Evolutionary conservation across 2,329 filamentous ascomycete genomes (phyloP), one percentile per base, ranked within the genome.

Genomic region (Aaosphaeria arxii): DNA sequence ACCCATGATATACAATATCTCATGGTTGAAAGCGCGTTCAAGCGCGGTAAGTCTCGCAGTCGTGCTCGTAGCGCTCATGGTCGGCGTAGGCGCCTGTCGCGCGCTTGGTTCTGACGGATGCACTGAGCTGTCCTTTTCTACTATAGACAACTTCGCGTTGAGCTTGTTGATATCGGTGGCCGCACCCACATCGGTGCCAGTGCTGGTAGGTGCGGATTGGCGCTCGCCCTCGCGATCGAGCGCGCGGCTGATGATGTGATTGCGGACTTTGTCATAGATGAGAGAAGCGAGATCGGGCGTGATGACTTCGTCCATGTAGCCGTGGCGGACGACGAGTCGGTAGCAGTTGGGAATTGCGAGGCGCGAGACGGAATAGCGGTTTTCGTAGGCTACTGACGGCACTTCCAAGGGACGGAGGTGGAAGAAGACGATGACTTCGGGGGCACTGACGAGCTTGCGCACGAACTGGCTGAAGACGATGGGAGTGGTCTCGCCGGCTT

Each of bases 401-500:
- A 74, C 71, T 30, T 82, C 77, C 0, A 88, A 73, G 0, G 85
- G 79, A 5, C 85, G 81, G 49, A 91, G 76, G 58, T 91, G 87
- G 64, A 91, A 87, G 66, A 91, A 89, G 1, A 90, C 77, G n/a
- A 81, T 78, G 7, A 88, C 79, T 30, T 87, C 82, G 0, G 87
- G 86, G 5, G 80, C 74, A 0, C 84, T 81, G 42, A 81, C 80
- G 52, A 91, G 85, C 62, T 90, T 90, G 44, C 77, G 80, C 7
- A 89, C 74, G 61, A 90, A 91, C 45, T 91, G 85, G 4, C 83
- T 81, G 64, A 89, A 90, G 7, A 86, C 84, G 6, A 78, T 79
- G 1, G 85, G 86, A 0, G 81, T 82, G 5, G 79, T 78, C 35
- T 82, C 78, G 40, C 87, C 87, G 1, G 81, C 77, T 69, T 91